Evolutionary conservation across 2,329 filamentous ascomycete genomes (phyloP), one percentile per base, ranked within the genome.

Genomic region (Knoxdaviesia capensis): DNA sequence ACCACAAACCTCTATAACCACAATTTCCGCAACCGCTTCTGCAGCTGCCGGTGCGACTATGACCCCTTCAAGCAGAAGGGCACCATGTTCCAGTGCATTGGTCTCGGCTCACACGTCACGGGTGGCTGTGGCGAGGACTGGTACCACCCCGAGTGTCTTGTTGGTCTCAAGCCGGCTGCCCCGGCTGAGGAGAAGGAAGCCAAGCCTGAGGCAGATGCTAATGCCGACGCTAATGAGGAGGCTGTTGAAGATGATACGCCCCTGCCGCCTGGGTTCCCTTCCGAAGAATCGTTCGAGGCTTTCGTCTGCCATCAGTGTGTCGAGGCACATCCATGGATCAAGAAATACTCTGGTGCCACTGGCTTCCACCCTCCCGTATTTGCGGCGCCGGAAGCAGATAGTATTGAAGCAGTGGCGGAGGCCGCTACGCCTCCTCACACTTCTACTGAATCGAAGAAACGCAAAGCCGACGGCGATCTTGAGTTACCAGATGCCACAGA

Each of bases 41-140:
- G 90, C 56, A 83, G 80, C 2, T 98, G 90, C 53, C 73, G 73
- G 31, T 80, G 87, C 52, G 75, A 87, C 45, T 98, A 98, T 55
- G 81, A 94, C 55, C 76, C 88, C 0, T 73, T 88, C 39, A 69
- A 82, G 54, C 86, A 98, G 56, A 92, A 88, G 51, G 88, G 88
- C 0, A 96, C 87, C 35, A 98, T 98, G 90, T 98, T 92, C 51
- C 90, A 98, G 58, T 98, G 90, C 54, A 59, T 96, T 3, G 88
- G 88, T 0, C 64, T 96, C 1, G 86, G 85, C 1, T 80, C 75
- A 0, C 68, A 72, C 8, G 80, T 88, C 49, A 77, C 79, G 1
- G 87, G 87, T 10, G 88, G 87, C 5, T 96, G 88, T 59, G 88
- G 88, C 8, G 88, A 96, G 61, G 88, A 96, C 54, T 96, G 88